Percentiles rank a stretch among this genome's conserved stretches.
Evolutionary conservation across 257 asterid genomes (phyloP).

Genomic region (Fraxinus quadrangulata): DNA sequence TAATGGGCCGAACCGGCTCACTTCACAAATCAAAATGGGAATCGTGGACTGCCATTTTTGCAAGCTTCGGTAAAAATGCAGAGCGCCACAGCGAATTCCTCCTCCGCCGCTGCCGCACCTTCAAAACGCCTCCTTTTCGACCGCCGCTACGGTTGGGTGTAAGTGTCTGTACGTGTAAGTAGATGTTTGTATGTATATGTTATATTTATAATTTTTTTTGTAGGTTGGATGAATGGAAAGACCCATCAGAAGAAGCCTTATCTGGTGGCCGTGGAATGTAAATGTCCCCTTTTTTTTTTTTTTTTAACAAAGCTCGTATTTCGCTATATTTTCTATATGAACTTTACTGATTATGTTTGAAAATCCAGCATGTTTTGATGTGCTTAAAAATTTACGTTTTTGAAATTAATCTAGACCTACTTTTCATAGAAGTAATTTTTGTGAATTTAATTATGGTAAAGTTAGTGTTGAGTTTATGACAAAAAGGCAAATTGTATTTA

Average conservation of each 20-base stretch:
- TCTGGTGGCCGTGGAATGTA: slow-evolving; percentile 83
- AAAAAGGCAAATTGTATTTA: neutral
- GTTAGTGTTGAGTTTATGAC: neutral
- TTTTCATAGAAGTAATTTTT: neutral
- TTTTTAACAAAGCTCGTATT: neutral
- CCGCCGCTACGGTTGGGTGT: slow-evolving; percentile 85
- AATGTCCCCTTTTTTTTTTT: neutral
- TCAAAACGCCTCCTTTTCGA: slow-evolving; percentile 62
- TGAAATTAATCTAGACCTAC: neutral
- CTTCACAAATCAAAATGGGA: neutral
- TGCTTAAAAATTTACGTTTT: neutral
- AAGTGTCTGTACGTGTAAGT: slow-evolving; percentile 11
- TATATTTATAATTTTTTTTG: slow-evolving; percentile 7
- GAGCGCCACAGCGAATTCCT: slow-evolving; percentile 31
- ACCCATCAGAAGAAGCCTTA: slow-evolving; percentile 65
- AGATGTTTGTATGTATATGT: neutral
- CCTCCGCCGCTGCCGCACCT: slow-evolving; percentile 34
- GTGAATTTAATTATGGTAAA: neutral
- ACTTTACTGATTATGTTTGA: neutral
- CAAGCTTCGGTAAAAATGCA: slow-evolving; percentile 15
- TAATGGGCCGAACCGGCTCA: neutral
- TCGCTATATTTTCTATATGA: neutral
- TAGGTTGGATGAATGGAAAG: slow-evolving; percentile 70
- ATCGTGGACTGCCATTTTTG: neutral
- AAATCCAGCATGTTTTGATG: neutral